Evolutionary conservation across 1,284 basidiomycete genomes (phyloP), one percentile per base, ranked within the genome.

Genomic region (Cryptococcus depauperatus): DNA sequence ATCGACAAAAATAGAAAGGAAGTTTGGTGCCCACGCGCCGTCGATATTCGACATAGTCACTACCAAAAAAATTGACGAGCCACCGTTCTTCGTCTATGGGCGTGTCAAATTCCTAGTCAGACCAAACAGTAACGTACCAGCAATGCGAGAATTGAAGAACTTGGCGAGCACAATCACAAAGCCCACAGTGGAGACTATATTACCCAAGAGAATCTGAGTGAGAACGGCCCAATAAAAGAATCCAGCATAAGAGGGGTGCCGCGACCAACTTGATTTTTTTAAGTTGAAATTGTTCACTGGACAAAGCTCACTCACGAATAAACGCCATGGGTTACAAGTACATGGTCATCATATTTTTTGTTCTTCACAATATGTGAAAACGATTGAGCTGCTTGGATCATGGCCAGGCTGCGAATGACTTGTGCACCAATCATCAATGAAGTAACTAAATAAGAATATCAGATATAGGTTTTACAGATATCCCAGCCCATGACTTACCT

Each of bases 161-260:
- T 79, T 74, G 79, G 84, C 88, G 16, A 97, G 74, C 1, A 90
- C 66, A 27, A 78, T 54, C 3, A 71, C 39, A 49, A 74, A 69
- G 1, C 55, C 58, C 22, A 69, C 6, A 3, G 66, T 57, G 11
- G 81, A 81, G 21, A 91, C 33, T 0, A 86, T 79, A 66, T 98
- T 98, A 58, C 87, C 87, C 22, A 98, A 75, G 3, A 91, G 78
- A n/a, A 98, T 69, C 64, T 98, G 92, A 0, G 92, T 96, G 1
- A 89, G 89, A 26, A 98, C 60, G 0, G 91, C 92, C 93, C 93
- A 98, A 69, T 93, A 97, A 71, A 86, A 95, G 75, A 98, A 99
- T 3, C 93, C 95, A 0, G 87, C 80, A 59, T 99, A 99, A 0
- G 91, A 95, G 8, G 95, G 95, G 68, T 99, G 95, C 4, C 95